A percentile compares a stretch with the other conserved stretches of the same genome.
phyloP scores from a whole-genome alignment of 2,329 filamentous ascomycete species.

The Penicillium sp. region DNA sequence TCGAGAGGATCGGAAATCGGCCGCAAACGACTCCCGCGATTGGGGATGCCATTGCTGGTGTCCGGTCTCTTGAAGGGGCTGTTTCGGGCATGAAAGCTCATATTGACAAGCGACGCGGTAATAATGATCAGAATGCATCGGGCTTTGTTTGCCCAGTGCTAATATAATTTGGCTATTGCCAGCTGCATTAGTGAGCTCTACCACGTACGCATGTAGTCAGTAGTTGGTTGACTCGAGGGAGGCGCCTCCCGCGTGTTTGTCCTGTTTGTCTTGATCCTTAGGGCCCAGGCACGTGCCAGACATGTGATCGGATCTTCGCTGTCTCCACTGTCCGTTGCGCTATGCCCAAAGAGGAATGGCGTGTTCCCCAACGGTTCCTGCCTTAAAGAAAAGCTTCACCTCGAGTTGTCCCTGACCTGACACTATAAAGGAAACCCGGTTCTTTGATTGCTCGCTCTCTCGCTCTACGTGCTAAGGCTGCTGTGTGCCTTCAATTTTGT shows the following conservation, averaged over 20 bases:
- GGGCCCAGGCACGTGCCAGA: conserved; percentile 2
- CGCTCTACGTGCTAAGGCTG: background rate
- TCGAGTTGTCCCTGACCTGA: background rate
- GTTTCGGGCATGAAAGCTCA: conserved; percentile 8
- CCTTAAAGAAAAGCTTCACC: background rate
- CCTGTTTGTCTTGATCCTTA: conserved; percentile 20
- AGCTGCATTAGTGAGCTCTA: too few relatives aligned
- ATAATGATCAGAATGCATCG: background rate
- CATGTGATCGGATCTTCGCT: conserved; percentile 7
- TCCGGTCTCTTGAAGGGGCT: conserved; percentile 8
- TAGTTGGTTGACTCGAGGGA: too few relatives aligned
- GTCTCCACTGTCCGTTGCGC: background rate
- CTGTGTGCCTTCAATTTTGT: background rate
- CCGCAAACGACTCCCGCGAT: conserved; percentile 55
- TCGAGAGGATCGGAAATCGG: conserved; percentile 64
- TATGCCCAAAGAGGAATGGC: conserved; percentile 3
- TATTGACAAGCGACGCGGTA: background rate
- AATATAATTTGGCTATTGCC: background rate
- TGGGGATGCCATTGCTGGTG: background rate
- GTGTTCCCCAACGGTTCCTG: conserved; percentile 13
- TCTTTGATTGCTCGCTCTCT: background rate
- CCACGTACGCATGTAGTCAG: too few relatives aligned
- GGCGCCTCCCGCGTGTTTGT: conserved; percentile 22
- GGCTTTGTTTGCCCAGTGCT: background rate
- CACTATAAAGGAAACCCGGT: background rate